These are phyloP conservation scores for Lathyrus sativus DNA, from an alignment of 306 rosid species.

Conservation along the genomic window DNA sequence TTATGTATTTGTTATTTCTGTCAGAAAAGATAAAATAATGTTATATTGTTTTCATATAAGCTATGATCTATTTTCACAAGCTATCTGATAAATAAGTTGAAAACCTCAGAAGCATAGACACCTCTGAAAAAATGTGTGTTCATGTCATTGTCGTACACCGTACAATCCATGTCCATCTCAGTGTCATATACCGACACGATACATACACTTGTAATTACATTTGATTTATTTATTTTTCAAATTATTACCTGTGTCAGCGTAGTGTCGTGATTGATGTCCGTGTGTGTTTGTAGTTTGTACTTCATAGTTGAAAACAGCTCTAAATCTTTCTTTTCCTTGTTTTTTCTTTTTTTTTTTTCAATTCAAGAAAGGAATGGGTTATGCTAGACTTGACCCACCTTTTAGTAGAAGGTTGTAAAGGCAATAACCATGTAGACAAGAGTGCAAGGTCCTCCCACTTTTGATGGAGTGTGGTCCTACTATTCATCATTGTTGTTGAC, in stretches of 20 bases:
- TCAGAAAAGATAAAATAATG: neutral
- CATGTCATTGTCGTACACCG: too few species aligned
- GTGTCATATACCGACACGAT: too few species aligned
- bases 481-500: conserved; percentile 41
- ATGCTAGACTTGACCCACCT: conserved; percentile 34
- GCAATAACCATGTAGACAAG: conserved; percentile 37
- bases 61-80: neutral
- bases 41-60: neutral
- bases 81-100: neutral
- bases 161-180: too few species aligned
- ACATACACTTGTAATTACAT: too few species aligned
- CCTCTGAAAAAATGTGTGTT: too few species aligned
- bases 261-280: too few species aligned
- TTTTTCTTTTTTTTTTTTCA: too few species aligned
- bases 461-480: conserved; percentile 45
- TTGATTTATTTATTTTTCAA: too few species aligned
- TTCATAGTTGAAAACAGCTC: neutral
- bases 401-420: conserved; percentile 44
- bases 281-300: too few species aligned
- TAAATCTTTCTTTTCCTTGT: neutral
- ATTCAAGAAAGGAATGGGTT: neutral
- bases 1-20: neutral
- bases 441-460: conserved; percentile 38
- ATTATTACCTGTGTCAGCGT: too few species aligned
- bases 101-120: neutral